Evolutionary conservation across 345 rosid genomes (phyloP), one percentile per base, ranked within the genome.

Genomic region (Citrus medica): DNA sequence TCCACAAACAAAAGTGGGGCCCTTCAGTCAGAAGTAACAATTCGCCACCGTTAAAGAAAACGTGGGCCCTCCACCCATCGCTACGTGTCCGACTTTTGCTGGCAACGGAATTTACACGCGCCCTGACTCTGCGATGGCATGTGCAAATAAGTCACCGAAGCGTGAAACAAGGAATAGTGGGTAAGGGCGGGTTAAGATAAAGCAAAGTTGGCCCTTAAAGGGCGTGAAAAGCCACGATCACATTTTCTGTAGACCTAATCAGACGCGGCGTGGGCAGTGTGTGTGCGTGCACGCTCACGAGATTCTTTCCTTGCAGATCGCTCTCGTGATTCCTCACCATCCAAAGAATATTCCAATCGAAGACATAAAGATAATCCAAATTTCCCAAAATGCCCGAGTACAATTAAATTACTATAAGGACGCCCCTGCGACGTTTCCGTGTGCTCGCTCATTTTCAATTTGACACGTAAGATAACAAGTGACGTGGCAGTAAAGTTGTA

Each of bases 251-350:
- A 35, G 22, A 51, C 42, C 63, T 9, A 72, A 71, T 66, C 40
- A 71, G 55, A 74, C 78, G 80, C 80, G 76, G 76, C 81, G 68
- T 60, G 72, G 73, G 69, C 9, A 21, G 51, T 19, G 82, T 62
- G 51, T 46, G 67, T 35, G 37, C 14, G 8, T 30, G 27, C 78
- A 76, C 78, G 65, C 79, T 73, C 83, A 38, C 79, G 24, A 69
- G 85, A 82, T 80, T 82, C 81, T 60, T 30, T 25, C 62, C 24
- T 38, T 0, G 4, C 40, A 25, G 19, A 46, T 1, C 68, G 32
- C 7, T 30, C 53, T 40, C 73, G 73, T 65, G 83, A 60, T 46
- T 71, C 76, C 81, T 42, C 69, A 4, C 48, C 4, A 24, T 3
- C 33, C 0, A 53, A 9, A 65, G 78, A 13, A 77, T 82, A 82